Evolutionary conservation across 352 stramenopile genomes (phyloP).

Genomic region (Globisporangium solare): DNA sequence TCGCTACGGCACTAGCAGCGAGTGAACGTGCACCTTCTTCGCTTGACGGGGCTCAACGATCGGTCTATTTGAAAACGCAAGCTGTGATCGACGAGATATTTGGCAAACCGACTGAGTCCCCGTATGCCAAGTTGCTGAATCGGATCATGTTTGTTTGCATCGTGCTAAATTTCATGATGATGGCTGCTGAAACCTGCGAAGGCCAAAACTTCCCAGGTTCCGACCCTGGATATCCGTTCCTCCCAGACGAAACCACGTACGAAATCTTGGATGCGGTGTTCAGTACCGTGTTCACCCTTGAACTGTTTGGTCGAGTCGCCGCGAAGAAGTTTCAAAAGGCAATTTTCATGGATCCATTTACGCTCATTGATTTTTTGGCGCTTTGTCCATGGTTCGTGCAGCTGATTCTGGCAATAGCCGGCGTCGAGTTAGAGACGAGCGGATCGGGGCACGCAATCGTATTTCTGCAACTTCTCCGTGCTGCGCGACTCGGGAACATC

Average conservation of each 20-base stretch:
- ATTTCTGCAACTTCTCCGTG: slow-evolving; percentile 48
- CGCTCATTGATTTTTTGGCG: slow-evolving; percentile 49
- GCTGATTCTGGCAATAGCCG: slow-evolving; percentile 15
- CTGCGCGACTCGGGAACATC: slow-evolving; percentile 44
- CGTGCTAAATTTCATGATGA: slow-evolving; percentile 33
- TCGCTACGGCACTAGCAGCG: not conserved
- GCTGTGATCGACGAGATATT: slow-evolving; percentile 38
- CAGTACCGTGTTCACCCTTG: slow-evolving; percentile 47
- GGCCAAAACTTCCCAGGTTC: slow-evolving; percentile 44
- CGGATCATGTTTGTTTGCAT: slow-evolving; percentile 50
- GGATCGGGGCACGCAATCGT: slow-evolving; percentile 23
- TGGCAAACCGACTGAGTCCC: slow-evolving; percentile 26
- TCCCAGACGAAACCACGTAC: slow-evolving; percentile 36
- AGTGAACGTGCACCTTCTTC: not conserved
- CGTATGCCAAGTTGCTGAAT: slow-evolving; percentile 32
- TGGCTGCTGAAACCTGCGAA: slow-evolving; percentile 65
- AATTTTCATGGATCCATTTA: slow-evolving; percentile 34
- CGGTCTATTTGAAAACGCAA: slow-evolving; percentile 28
- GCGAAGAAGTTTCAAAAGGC: slow-evolving; percentile 20
- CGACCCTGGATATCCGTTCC: slow-evolving; percentile 51
- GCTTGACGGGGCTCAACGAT: slow-evolving; percentile 4
- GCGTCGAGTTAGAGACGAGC: slow-evolving; percentile 15
- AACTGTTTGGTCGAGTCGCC: slow-evolving; percentile 38
- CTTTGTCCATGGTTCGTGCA: slow-evolving; percentile 57
- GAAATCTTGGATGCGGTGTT: slow-evolving; percentile 32